Base-by-base conservation (phyloP, 257 asterid species). In the Haberlea rhodopensis region DNA sequence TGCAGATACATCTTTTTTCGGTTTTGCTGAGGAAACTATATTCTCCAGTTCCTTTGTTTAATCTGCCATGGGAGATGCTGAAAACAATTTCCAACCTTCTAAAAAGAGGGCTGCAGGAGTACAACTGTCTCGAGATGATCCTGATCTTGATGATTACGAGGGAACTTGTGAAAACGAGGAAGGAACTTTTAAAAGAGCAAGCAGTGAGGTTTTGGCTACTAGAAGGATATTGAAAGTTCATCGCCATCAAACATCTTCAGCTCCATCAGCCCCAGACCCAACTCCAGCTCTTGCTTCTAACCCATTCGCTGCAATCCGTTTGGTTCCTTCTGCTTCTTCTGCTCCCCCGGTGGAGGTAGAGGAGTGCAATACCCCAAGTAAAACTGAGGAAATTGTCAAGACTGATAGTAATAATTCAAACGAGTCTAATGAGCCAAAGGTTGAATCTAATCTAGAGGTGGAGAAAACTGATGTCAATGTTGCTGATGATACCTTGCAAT, bases 81-180 rank as follows among this genome's bases (percentile, higher is more conserved):
- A 89, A 72, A 80, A 61, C 79, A 75, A 53, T 72, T 55, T 65
- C 63, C 95, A 84, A 67, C 82, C 83, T 65, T 84, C 99, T 22
- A 92, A 85, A 76, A 92, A 92, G 85, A 87, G 99, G 76, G 79
- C 91, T 57, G 96, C 99, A 45, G 94, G 84, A 66, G 79, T 87
- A 34, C 88, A 92, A 58, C 72, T 92, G 62, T 70, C 95, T 49
- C 87, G 89, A 63, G 99, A 92, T 60, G 84, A 89, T 78, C 96
- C 95, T 58, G 95, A 86, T 62, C 91, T 89, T 61, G 98, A 91
- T 62, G 98, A 91, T 53, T 11, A 11, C 2, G 94, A 78, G 21
- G 95, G 71, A 49, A 10, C 85, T 57, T 72, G 86, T 53, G 96
- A 79, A 69, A 82, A 54, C 62, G 94, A 83, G 73, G 46, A 68